phyloP scores from a whole-genome alignment of 2,329 filamentous ascomycete genomes.

The Trichoderma pleuroti region DNA sequence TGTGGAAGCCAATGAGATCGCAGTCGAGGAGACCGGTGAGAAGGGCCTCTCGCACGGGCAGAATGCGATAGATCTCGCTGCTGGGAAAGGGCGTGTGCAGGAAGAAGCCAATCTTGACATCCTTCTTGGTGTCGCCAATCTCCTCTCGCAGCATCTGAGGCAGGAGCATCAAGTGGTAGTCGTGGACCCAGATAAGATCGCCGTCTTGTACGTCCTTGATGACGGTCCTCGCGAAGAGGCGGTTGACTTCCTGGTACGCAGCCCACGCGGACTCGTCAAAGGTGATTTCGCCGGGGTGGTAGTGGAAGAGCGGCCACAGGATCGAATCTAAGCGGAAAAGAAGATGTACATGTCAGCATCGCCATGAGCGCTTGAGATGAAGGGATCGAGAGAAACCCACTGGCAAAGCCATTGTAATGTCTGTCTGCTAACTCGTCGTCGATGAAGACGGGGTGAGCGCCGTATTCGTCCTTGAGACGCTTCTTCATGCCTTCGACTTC shows the following conservation, averaged over 20 bases:
- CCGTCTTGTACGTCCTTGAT: constrained; percentile 85
- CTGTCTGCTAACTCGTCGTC: constrained; percentile 89
- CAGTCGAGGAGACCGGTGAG: constrained; percentile 85
- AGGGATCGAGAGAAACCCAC: constrained; percentile 41
- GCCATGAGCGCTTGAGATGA: neutral
- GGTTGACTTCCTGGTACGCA: constrained; percentile 90
- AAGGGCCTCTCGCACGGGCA: constrained; percentile 87
- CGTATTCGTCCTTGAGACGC: constrained; percentile 80
- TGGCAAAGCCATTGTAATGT: constrained; percentile 98
- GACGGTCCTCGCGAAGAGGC: constrained; percentile 84
- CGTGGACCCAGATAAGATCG: constrained; percentile 96
- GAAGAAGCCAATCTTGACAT: constrained; percentile 98
- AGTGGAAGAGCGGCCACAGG: constrained; percentile 97
- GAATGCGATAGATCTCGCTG: constrained; percentile 92
- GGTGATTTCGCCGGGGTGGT: constrained; percentile 96
- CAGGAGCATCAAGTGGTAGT: constrained; percentile 97
- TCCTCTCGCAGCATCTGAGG: constrained; percentile 93
- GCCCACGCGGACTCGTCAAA: constrained; percentile 95
- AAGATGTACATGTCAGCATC: neutral
- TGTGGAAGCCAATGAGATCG: constrained; percentile 96
- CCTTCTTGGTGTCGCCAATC: constrained; percentile 74
- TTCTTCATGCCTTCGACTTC: constrained; percentile 73
- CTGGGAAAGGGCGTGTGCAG: constrained; percentile 95
- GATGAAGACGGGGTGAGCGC: constrained; percentile 87
- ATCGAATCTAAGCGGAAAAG: constrained; percentile 67